Evolutionary conservation across 495 filamentous ascomycete species (phyloP).

Genomic region (Letharia lupina): DNA sequence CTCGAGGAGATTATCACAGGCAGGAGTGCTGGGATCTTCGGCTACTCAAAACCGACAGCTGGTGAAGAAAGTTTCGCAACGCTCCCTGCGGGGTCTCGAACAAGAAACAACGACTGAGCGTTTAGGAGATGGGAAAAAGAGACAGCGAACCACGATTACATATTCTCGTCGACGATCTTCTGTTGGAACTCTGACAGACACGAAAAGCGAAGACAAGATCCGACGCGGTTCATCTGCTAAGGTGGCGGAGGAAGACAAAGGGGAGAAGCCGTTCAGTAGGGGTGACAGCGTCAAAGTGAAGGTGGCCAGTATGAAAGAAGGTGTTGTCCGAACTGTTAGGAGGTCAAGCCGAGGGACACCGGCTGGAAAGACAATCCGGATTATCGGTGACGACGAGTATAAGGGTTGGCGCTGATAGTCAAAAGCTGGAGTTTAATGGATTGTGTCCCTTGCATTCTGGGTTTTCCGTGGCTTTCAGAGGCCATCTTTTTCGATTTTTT

Average conservation of each 20-base stretch:
- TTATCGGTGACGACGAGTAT: slow-evolving; percentile 21
- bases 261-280: background rate
- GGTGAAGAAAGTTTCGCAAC: slow-evolving; percentile 16
- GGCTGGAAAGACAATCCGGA: slow-evolving; percentile 21
- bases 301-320: slow-evolving; percentile 24
- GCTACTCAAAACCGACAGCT: slow-evolving; percentile 7
- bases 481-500: background rate
- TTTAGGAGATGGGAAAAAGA: slow-evolving; percentile 20
- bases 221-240: background rate
- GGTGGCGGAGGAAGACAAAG: background rate
- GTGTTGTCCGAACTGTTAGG: slow-evolving; percentile 20
- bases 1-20: slow-evolving; percentile 12
- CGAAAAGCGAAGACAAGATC: background rate
- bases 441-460: background rate
- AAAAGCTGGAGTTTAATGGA: background rate
- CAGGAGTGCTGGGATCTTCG: slow-evolving; percentile 1
- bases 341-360: slow-evolving; percentile 13
- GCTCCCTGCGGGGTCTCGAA: slow-evolving; percentile 3
- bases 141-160: slow-evolving; percentile 29
- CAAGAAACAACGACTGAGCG: slow-evolving; percentile 10
- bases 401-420: slow-evolving; percentile 15
- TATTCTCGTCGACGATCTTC: slow-evolving; percentile 22
- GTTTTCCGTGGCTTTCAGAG: background rate
- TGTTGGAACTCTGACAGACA: slow-evolving; percentile 12
- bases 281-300: slow-evolving; percentile 20